These are phyloP conservation scores for Coemansia sp. DNA, from an alignment of 192 early-diverging fungal species.

Conservation along the genomic window DNA sequence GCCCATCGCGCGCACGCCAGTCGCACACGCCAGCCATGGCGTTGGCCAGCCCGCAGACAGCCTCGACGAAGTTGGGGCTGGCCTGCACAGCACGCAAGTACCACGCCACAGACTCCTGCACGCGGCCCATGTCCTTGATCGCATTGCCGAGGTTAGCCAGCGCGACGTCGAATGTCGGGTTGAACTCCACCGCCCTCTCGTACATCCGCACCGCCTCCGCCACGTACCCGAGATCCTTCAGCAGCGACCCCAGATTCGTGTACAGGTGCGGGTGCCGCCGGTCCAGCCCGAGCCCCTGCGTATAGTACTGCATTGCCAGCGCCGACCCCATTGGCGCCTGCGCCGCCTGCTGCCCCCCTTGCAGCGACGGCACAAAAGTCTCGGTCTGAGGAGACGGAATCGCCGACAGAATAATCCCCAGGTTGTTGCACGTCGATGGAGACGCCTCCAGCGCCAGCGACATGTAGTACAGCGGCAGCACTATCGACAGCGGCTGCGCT, in stretches of 20 bases:
- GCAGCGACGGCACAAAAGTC: constrained; percentile 55
- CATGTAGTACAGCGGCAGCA: constrained; percentile 83
- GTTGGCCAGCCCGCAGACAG: constrained; percentile 89
- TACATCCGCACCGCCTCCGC: constrained; percentile 87
- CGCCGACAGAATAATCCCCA: constrained; percentile 78
- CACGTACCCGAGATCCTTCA: constrained; percentile 88
- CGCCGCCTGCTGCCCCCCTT: constrained; percentile 48
- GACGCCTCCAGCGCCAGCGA: constrained; percentile 77
- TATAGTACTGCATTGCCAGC: constrained; percentile 83
- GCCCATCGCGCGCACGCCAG: constrained; percentile 80
- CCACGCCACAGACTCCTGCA: constrained; percentile 85
- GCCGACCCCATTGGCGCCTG: constrained; percentile 72
- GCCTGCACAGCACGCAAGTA: constrained; percentile 81
- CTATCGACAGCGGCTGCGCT: constrained; percentile 62
- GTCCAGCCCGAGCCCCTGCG: constrained; percentile 81
- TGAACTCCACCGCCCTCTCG: constrained; percentile 81
- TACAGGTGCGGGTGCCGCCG: constrained; percentile 84
- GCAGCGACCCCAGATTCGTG: constrained; percentile 90
- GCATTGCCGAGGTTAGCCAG: constrained; percentile 93
- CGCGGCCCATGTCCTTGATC: constrained; percentile 87
- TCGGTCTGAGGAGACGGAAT: constrained; percentile 62
- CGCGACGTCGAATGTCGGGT: constrained; percentile 88
- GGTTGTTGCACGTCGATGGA: constrained; percentile 89
- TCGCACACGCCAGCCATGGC: constrained; percentile 86
- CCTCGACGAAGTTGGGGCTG: constrained; percentile 91